Evolutionary conservation across 179 eudicot genomes (phyloP).

Genomic region (Beta macrorhiza): DNA sequence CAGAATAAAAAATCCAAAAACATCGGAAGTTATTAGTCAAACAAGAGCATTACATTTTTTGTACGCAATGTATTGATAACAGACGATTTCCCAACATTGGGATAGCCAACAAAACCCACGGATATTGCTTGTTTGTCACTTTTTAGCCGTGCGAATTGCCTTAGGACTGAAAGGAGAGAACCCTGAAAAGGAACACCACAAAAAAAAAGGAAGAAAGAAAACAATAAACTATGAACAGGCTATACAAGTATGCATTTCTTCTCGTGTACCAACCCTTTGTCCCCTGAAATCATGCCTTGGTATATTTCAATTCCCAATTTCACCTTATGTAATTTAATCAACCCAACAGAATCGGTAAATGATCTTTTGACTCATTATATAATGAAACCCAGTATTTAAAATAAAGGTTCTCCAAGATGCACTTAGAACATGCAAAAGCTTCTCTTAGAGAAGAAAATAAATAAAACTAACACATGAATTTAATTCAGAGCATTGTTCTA

Average conservation of each 20-base stretch:
- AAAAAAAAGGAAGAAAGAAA: background rate
- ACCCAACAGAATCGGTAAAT: background rate
- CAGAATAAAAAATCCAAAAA: background rate
- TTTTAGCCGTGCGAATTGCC: conserved; percentile 90
- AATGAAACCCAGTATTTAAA: background rate
- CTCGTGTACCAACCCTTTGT: background rate
- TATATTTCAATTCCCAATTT: background rate
- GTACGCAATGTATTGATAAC: conserved; percentile 95
- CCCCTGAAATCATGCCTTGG: background rate
- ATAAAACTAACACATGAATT: background rate
- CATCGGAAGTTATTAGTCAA: background rate
- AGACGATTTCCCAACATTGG: conserved; percentile 97
- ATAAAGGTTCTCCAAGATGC: background rate
- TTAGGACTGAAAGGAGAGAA: conserved; percentile 85
- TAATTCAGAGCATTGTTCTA: background rate
- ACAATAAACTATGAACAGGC: background rate
- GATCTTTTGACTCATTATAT: background rate
- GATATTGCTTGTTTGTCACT: conserved; percentile 96
- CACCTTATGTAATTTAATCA: background rate
- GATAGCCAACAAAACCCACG: conserved; percentile 97
- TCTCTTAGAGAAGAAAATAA: background rate
- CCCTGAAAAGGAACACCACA: conserved; percentile 44
- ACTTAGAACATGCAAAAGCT: background rate
- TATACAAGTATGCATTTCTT: background rate
- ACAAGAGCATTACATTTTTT: conserved; percentile 59